phyloP scores from a whole-genome alignment of 2,329 filamentous ascomycete species.

The Lachnellula occidentalis region DNA sequence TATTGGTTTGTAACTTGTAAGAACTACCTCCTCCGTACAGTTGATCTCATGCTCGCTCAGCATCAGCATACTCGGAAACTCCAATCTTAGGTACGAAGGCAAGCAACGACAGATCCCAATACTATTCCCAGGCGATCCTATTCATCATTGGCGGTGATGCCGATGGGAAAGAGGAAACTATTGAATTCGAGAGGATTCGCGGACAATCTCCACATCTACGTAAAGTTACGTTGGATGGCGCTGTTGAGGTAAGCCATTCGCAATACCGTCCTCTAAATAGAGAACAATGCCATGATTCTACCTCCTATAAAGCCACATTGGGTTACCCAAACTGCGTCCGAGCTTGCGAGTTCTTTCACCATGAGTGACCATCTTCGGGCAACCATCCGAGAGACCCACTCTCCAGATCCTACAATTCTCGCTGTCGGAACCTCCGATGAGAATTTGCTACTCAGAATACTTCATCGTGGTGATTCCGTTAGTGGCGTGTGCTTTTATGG shows the following conservation, averaged over 20 bases:
- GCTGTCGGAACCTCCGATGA: slow-evolving; percentile 75
- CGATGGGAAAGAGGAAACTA: neutral
- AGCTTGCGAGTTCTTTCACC: slow-evolving; percentile 83
- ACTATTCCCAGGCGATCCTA: neutral
- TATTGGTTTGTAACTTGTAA: too few relatives aligned
- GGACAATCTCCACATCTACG: neutral
- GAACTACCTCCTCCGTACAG: too few relatives aligned
- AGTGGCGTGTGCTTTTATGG: slow-evolving; percentile 79
- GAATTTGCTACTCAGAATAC: slow-evolving; percentile 45
- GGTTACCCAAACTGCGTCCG: slow-evolving; percentile 53
- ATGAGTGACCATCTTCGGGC: too few relatives aligned
- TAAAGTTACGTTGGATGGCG: neutral
- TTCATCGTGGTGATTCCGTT: slow-evolving; percentile 94
- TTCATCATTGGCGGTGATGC: neutral
- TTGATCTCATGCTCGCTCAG: too few relatives aligned
- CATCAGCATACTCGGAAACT: too few relatives aligned
- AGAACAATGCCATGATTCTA: slow-evolving; percentile 89
- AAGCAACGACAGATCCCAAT: too few relatives aligned
- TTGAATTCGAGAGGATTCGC: neutral
- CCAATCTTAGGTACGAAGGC: too few relatives aligned
- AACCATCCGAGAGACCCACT: too few relatives aligned
- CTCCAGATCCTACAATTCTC: slow-evolving; percentile 66
- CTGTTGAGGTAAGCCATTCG: neutral
- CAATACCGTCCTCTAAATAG: slow-evolving; percentile 70
- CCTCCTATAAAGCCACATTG: slow-evolving; percentile 69